phyloP scores from a whole-genome alignment of 2,329 filamentous ascomycete species.

The Pseudopithomyces maydicus region DNA sequence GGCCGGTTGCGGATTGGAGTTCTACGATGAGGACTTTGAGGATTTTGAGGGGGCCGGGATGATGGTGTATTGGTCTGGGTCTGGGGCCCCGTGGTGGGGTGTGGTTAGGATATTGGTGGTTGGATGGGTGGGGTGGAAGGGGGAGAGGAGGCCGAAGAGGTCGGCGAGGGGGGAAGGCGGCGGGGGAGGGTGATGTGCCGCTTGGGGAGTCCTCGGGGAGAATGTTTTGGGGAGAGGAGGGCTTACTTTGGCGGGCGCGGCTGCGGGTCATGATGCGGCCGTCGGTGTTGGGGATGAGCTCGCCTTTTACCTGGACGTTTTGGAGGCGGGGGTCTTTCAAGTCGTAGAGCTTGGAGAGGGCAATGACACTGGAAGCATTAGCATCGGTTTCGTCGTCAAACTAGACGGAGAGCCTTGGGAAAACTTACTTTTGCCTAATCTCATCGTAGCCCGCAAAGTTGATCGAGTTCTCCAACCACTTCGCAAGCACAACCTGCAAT shows the following conservation, averaged over 20 bases:
- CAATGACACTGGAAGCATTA: slow-evolving; percentile 71
- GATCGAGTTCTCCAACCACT: slow-evolving; percentile 97
- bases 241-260: slow-evolving; percentile 78
- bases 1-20: slow-evolving; percentile 77
- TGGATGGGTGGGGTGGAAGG: background rate
- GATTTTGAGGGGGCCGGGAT: slow-evolving; percentile 90
- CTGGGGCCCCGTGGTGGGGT: slow-evolving; percentile 54
- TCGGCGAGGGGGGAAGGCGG: background rate
- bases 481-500: slow-evolving; percentile 85
- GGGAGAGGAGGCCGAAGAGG: background rate
- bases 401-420: too few species aligned
- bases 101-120: slow-evolving; percentile 16
- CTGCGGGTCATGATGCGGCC: slow-evolving; percentile 93
- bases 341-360: slow-evolving; percentile 87
- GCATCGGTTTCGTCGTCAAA: slow-evolving; percentile 1
- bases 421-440: slow-evolving; percentile 85
- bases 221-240: background rate
- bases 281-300: slow-evolving; percentile 75
- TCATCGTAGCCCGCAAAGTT: slow-evolving; percentile 99
- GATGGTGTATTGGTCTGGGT: slow-evolving; percentile 87
- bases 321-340: slow-evolving; percentile 80
- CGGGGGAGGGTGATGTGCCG: background rate
- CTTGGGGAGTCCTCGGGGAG: background rate
- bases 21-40: slow-evolving; percentile 95
- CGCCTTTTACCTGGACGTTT: slow-evolving; percentile 85